These are phyloP conservation scores for Dryas integrifolia DNA, from an alignment of 331 rosid species.

Conservation along the genomic window DNA sequence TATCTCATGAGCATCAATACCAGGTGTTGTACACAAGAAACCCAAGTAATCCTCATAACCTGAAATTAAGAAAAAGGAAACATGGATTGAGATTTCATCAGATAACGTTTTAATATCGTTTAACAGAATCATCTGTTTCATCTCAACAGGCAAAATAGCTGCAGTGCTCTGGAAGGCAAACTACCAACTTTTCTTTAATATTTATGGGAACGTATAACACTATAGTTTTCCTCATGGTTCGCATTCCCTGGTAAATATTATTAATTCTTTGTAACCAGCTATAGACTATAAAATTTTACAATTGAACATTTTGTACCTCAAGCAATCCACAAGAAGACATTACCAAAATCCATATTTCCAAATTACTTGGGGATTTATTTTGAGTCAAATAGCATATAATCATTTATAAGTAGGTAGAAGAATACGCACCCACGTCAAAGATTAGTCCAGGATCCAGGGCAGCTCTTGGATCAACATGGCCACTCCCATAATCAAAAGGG, in stretches of 20 bases:
- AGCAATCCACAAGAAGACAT: not conserved
- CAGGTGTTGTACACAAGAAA: slow-evolving; percentile 88
- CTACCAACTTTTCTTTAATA: not conserved
- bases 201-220: not conserved
- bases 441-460: slow-evolving; percentile 98
- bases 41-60: slow-evolving; percentile 91
- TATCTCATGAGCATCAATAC: slow-evolving; percentile 71
- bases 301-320: not conserved
- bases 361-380: not conserved
- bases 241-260: not conserved
- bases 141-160: not conserved
- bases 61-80: slow-evolving; percentile 28
- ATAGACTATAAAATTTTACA: no score
- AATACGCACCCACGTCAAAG: slow-evolving; percentile 75
- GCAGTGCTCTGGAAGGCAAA: not conserved
- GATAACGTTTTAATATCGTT: not conserved
- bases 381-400: not conserved
- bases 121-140: not conserved
- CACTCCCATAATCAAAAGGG: slow-evolving; percentile 96
- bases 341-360: not conserved
- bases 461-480: slow-evolving; percentile 92
- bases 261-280: not conserved
- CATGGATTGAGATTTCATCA: not conserved
- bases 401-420: slow-evolving; percentile 10
- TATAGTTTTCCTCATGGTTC: not conserved